phyloP scores from a whole-genome alignment of 208 protist genomes.

The Borovskyia barvae region DNA sequence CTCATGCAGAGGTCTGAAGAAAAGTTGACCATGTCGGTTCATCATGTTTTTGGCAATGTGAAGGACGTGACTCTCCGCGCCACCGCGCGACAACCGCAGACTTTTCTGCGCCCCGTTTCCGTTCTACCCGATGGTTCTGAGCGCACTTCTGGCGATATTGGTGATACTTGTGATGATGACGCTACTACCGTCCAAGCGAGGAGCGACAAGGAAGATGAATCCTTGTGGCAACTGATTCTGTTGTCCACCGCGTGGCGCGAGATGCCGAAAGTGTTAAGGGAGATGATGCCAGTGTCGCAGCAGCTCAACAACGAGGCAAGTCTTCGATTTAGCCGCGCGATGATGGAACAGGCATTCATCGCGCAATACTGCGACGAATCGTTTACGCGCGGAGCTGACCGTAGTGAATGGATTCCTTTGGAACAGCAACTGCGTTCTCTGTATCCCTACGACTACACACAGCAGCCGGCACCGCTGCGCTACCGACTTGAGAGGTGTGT shows the following conservation, averaged over 20 bases:
- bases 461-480: constrained; percentile 18
- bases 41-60: constrained; percentile 22
- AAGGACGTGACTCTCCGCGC: constrained; percentile 14
- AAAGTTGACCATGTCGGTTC: constrained; percentile 7
- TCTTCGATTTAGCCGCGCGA: constrained; percentile 15
- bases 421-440: neutral
- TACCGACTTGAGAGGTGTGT: constrained; percentile 23
- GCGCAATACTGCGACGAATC: constrained; percentile 20
- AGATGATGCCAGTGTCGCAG: constrained; percentile 3
- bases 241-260: neutral
- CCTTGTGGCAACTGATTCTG: constrained; percentile 4
- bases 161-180: neutral
- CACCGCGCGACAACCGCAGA: neutral
- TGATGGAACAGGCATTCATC: constrained; percentile 39
- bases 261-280: constrained; percentile 4
- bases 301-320: neutral
- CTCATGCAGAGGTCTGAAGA: too few relatives aligned
- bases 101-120: constrained; percentile 11
- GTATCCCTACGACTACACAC: constrained; percentile 18
- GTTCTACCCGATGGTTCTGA: too few relatives aligned
- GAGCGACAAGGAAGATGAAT: neutral
- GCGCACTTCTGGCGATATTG: neutral
- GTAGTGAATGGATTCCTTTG: neutral
- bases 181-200: neutral
- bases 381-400: neutral